Conservation (phyloP, 768 basidiomycete species). For the Kwoniella pini region DNA sequence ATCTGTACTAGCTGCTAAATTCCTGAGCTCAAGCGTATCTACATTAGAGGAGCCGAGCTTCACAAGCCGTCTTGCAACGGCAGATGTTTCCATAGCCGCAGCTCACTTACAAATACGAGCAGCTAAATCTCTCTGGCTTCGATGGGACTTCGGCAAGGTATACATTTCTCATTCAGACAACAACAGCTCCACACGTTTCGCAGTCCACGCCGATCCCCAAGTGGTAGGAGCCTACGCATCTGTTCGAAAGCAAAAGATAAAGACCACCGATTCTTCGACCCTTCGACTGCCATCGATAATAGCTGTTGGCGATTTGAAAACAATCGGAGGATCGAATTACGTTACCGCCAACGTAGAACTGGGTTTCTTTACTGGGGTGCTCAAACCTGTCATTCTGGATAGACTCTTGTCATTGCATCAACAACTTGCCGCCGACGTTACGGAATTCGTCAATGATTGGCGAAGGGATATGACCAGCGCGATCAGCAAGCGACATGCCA, state of each 20-base stretch:
- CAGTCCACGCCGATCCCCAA: conserved; percentile 32
- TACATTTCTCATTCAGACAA: conserved; percentile 22
- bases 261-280: conserved; percentile 27
- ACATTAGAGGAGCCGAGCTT: neutral
- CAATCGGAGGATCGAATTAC: neutral
- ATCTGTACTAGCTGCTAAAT: conserved; percentile 2
- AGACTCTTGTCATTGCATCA: conserved; percentile 46
- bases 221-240: conserved; percentile 41
- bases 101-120: conserved; percentile 33
- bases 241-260: conserved; percentile 25
- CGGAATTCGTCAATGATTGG: conserved; percentile 26
- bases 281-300: conserved; percentile 32
- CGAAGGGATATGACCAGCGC: neutral
- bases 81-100: conserved; percentile 31
- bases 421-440: conserved; percentile 37
- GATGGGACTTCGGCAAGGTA: conserved; percentile 43
- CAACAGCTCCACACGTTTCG: conserved; percentile 22
- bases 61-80: neutral
- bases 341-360: conserved; percentile 29
- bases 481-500: conserved; percentile 12
- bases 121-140: conserved; percentile 37
- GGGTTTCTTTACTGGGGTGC: conserved; percentile 44
- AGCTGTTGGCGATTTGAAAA: conserved; percentile 12
- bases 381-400: conserved; percentile 51
- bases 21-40: neutral